These are phyloP conservation scores for Fusarium tjaetaba DNA, from an alignment of 2,329 filamentous ascomycete species.

Conservation along the genomic window DNA sequence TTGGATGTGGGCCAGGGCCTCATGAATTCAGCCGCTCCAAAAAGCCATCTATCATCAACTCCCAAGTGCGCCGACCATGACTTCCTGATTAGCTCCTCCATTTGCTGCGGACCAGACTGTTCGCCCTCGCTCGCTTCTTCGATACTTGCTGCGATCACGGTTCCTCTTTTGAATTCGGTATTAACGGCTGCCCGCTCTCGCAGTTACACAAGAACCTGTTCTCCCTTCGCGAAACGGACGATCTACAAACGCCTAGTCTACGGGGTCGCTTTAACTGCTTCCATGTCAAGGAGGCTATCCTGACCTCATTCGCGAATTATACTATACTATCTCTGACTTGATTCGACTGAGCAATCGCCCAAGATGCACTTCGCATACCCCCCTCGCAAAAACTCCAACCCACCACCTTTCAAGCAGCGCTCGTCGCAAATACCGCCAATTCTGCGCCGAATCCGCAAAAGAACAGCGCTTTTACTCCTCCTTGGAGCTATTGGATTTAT, in stretches of 20 bases:
- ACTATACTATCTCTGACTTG: background rate
- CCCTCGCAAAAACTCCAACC: slow-evolving; percentile 82
- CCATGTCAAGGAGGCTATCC: background rate
- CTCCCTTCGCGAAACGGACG: slow-evolving; percentile 6
- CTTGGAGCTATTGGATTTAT: slow-evolving; percentile 67
- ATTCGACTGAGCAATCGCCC: slow-evolving; percentile 4
- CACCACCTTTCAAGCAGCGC: slow-evolving; percentile 74
- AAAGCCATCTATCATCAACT: slow-evolving; percentile 41
- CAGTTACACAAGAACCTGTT: slow-evolving; percentile 21
- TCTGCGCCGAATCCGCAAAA: slow-evolving; percentile 70
- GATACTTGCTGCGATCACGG: background rate
- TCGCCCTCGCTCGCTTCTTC: slow-evolving; percentile 29
- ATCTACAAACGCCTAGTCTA: slow-evolving; percentile 1
- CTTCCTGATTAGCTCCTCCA: slow-evolving; percentile 16
- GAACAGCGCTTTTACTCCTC: slow-evolving; percentile 64
- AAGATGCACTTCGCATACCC: slow-evolving; percentile 92
- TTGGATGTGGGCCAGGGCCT: slow-evolving; percentile 33
- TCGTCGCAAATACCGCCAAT: slow-evolving; percentile 63
- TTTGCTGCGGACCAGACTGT: slow-evolving; percentile 4
- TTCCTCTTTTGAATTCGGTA: background rate
- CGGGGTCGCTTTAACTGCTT: slow-evolving; percentile 10
- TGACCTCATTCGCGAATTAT: background rate
- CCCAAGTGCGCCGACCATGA: slow-evolving; percentile 18
- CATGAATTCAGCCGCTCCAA: slow-evolving; percentile 34
- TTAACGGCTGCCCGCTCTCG: slow-evolving; percentile 6